A percentile compares a stretch with the other conserved stretches of the same genome.
These are phyloP conservation scores for Sextonia rubra DNA, from an alignment of 164 flowering plant species.

Conservation along the genomic window DNA sequence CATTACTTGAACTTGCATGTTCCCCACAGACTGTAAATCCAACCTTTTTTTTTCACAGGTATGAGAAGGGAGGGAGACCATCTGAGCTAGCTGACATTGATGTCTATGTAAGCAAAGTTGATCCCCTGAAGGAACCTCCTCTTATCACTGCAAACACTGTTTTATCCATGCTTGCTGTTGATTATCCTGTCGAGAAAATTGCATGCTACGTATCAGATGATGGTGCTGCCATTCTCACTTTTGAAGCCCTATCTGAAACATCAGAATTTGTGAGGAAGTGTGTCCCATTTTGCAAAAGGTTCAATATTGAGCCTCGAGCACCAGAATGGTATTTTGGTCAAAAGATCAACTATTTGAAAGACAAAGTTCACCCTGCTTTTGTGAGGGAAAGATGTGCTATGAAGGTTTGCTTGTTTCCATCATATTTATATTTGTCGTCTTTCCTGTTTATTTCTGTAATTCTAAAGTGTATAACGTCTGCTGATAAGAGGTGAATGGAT, in stretches of 20 bases:
- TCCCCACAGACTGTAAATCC: not conserved
- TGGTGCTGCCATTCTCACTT: constrained; percentile 92
- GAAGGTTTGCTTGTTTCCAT: constrained; percentile 48
- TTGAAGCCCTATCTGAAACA: constrained; percentile 87
- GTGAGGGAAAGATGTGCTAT: constrained; percentile 90
- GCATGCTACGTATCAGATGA: constrained; percentile 97
- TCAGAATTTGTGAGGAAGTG: constrained; percentile 89
- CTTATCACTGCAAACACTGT: constrained; percentile 96
- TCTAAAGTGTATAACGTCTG: too few species aligned
- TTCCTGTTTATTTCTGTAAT: not conserved
- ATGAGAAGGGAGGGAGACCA: constrained; percentile 87
- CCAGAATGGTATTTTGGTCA: constrained; percentile 88
- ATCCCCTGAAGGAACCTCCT: constrained; percentile 94
- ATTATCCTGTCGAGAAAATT: constrained; percentile 92
- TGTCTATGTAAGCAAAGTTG: constrained; percentile 94
- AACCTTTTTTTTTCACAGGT: constrained; percentile 35
- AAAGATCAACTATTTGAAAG: constrained; percentile 85
- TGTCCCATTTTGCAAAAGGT: constrained; percentile 93
- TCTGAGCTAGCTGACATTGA: constrained; percentile 94
- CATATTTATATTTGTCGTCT: not conserved
- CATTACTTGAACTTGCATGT: not conserved
- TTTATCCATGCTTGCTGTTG: constrained; percentile 87
- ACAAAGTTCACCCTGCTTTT: constrained; percentile 81
- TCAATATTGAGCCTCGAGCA: constrained; percentile 85
- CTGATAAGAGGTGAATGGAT: not conserved